Evolutionary conservation across 495 filamentous ascomycete genomes (phyloP), one percentile per base, ranked within the genome.

Genomic region (Xylaria curta): DNA sequence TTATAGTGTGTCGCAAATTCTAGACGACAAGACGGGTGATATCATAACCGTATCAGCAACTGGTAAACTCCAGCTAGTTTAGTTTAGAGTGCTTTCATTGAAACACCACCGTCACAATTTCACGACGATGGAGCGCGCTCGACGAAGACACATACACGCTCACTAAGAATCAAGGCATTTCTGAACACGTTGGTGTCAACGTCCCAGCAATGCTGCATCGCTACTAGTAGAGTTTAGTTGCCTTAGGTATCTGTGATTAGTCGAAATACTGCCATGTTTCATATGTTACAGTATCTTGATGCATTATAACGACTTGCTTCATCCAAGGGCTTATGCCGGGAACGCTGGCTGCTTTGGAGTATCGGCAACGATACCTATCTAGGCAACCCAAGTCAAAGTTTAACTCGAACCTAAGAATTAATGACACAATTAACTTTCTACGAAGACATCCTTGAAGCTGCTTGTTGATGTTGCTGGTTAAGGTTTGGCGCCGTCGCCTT

Each of bases 21-120:
- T 33, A 3, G 19, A 51, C 17, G 12, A n/a, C 21, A 51, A 24
- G 13, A 17, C 24, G 4, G 44, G 42, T 65, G 62, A 65, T 66
- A 51, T 66, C 63, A 66, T 66, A 51, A 53, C 26, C 31, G 3
- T 66, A 66, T 66, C 63, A 66, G 28, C 5, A 36, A 51, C 17
- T 40, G 8, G 17, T 31, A 40, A 24, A 36, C 31, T 66, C 42
- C 7, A 42, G 31, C 63, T 53, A 66, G 31, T 51, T 40, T 24
- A 53, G 46, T 24, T 46, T n/a, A 36, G 46, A 15, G 44, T 12
- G 28, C 38, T 24, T 28, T 33, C 6, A 36, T 66, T 36, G 44
- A 51, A 36, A 53, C 63, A 51, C 46, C 42, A 65, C 38, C 28
- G 38, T 65, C 15, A 10, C 26, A 5, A 24, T 24, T 42, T 42